phyloP scores from a whole-genome alignment of 1,284 basidiomycete species.

The Phlebopus sp. region DNA sequence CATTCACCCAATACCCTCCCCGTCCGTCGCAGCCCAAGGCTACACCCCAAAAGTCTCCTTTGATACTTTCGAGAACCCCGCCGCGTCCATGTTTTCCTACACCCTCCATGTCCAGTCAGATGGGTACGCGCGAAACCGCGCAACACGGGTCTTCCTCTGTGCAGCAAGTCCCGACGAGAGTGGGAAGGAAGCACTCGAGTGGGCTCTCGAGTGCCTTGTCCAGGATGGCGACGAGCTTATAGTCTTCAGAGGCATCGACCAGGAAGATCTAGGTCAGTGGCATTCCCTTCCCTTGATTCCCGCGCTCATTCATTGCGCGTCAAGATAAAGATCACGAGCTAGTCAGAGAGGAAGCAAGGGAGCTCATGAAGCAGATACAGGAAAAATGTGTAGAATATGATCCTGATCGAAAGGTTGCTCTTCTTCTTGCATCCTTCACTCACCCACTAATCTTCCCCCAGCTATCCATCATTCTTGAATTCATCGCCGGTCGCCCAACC shows the following conservation, averaged over 20 bases:
- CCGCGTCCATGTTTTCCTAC: conserved; percentile 70
- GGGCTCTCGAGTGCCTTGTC: conserved; percentile 82
- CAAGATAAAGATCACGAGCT: conserved; percentile 78
- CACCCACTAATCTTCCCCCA: conserved; percentile 26
- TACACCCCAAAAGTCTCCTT: conserved; percentile 88
- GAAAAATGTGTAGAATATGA: conserved; percentile 81
- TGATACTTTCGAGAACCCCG: conserved; percentile 78
- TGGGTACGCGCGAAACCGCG: conserved; percentile 75
- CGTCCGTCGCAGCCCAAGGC: conserved; percentile 40
- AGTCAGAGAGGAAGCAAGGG: conserved; percentile 84
- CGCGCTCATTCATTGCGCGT: conserved; percentile 5
- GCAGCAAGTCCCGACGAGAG: conserved; percentile 89
- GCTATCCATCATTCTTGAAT: conserved; percentile 93
- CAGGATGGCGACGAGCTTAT: conserved; percentile 96
- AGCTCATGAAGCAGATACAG: conserved; percentile 80
- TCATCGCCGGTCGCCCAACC: conserved; percentile 87
- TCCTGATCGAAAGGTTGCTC: conserved; percentile 66
- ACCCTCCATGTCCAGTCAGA: conserved; percentile 81
- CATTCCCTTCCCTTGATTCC: not conserved
- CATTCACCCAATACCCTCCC: conserved; percentile 14
- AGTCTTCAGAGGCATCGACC: conserved; percentile 86
- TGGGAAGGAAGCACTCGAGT: conserved; percentile 82
- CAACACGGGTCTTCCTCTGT: conserved; percentile 88
- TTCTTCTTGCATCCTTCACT: not conserved
- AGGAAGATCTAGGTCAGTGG: conserved; percentile 70